Evolutionary conservation across 257 asterid genomes (phyloP).

Genomic region (Petunia secreta): DNA sequence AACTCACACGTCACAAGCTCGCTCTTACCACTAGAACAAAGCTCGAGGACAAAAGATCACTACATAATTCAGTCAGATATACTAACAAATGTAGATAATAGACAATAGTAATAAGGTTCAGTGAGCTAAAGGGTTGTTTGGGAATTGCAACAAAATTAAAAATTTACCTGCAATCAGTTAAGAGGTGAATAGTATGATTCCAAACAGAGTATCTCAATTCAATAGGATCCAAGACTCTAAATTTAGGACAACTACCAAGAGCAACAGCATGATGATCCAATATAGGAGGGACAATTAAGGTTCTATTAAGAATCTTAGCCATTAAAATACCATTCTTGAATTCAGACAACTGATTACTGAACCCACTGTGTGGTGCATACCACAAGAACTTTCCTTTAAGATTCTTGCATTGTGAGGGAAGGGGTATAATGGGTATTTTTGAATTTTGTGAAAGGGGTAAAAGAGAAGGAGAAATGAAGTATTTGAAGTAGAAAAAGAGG

Average conservation of each 20-base stretch:
- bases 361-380: slow-evolving; percentile 98
- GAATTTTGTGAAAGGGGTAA: slow-evolving; percentile 42
- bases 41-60: not conserved
- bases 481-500: slow-evolving; percentile 52
- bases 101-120: not conserved
- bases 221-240: slow-evolving; percentile 78
- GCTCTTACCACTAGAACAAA: too few species aligned
- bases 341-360: slow-evolving; percentile 92
- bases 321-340: slow-evolving; percentile 76
- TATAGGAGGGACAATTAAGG: slow-evolving; percentile 79
- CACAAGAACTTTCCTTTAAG: slow-evolving; percentile 60
- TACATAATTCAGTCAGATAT: not conserved
- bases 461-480: slow-evolving; percentile 42
- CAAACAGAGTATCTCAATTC: slow-evolving; percentile 77
- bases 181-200: slow-evolving; percentile 70
- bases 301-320: slow-evolving; percentile 81
- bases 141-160: not conserved
- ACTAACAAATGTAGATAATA: not conserved
- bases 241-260: slow-evolving; percentile 94
- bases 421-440: slow-evolving; percentile 32
- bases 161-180: slow-evolving; percentile 67
- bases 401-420: slow-evolving; percentile 20
- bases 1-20: too few species aligned
- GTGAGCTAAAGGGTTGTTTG: not conserved
- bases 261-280: slow-evolving; percentile 92